phyloP scores from a whole-genome alignment of 345 rosid species.

The Orychophragmus violaceus region DNA sequence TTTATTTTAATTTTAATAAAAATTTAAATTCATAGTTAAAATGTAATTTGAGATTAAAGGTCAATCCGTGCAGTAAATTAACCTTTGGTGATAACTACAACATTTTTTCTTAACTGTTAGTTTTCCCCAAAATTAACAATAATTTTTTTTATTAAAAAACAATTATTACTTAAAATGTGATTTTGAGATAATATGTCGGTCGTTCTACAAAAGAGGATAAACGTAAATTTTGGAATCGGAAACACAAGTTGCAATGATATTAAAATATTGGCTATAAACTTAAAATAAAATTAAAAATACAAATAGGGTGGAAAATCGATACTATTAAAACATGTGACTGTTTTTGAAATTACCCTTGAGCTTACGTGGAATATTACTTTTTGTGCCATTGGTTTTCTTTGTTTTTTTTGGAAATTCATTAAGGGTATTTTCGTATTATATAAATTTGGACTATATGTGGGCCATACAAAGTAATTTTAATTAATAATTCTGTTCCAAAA shows the following conservation, averaged over 20 bases:
- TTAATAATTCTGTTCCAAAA: too few relatives aligned
- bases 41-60: background rate
- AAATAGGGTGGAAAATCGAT: background rate
- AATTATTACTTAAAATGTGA: background rate
- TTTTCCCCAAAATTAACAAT: background rate
- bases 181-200: background rate
- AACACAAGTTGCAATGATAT: constrained; percentile 8
- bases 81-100: background rate
- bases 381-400: too few relatives aligned
- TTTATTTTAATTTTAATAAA: too few relatives aligned
- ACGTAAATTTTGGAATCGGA: background rate
- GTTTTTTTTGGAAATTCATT: too few relatives aligned
- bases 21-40: too few relatives aligned
- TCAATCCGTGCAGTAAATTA: background rate
- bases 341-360: too few relatives aligned
- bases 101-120: background rate
- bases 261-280: background rate
- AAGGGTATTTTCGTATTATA: too few relatives aligned
- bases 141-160: background rate
- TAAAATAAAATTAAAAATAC: background rate
- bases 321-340: too few relatives aligned
- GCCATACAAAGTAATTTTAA: too few relatives aligned
- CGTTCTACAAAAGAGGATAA: background rate
- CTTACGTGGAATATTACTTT: too few relatives aligned
- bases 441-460: too few relatives aligned